Evolutionary conservation across 371 early-diverging fungal genomes (phyloP).

Genomic region (Mucor ambiguus): DNA sequence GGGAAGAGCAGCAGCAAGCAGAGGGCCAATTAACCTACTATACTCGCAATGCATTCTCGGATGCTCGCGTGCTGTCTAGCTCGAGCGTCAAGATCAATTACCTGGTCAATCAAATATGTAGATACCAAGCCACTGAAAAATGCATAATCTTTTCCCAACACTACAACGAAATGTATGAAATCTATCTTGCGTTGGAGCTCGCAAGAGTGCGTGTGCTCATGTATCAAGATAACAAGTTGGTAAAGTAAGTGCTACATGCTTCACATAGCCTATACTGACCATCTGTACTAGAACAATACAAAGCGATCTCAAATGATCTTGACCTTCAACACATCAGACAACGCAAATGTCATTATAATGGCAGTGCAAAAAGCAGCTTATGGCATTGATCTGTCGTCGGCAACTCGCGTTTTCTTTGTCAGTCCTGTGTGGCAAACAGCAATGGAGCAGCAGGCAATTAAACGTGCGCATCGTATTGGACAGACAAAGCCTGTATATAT

Average conservation of each 20-base stretch:
- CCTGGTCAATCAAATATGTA: slow-evolving; percentile 47
- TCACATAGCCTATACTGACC: background rate
- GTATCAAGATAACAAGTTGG: slow-evolving; percentile 54
- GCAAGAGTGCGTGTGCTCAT: slow-evolving; percentile 59
- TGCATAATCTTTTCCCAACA: slow-evolving; percentile 62
- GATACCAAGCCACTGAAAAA: slow-evolving; percentile 50
- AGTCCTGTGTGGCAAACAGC: slow-evolving; percentile 71
- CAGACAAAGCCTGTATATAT: slow-evolving; percentile 80
- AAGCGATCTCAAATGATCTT: slow-evolving; percentile 66
- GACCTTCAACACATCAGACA: slow-evolving; percentile 73
- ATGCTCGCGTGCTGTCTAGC: slow-evolving; percentile 22
- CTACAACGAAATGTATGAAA: slow-evolving; percentile 47
- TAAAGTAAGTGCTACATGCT: slow-evolving; percentile 2
- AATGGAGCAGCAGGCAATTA: slow-evolving; percentile 78
- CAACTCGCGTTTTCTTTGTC: slow-evolving; percentile 73
- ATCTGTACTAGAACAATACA: slow-evolving; percentile 34
- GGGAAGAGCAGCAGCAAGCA: background rate
- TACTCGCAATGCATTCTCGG: slow-evolving; percentile 22
- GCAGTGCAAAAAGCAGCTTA: slow-evolving; percentile 68
- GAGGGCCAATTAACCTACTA: slow-evolving; percentile 20
- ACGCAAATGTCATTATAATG: slow-evolving; percentile 73
- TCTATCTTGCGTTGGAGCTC: slow-evolving; percentile 52
- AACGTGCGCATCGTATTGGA: slow-evolving; percentile 90
- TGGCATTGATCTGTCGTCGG: slow-evolving; percentile 76
- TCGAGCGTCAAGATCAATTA: slow-evolving; percentile 63